phyloP scores from a whole-genome alignment of 306 rosid genomes.

The Abrus precatorius region DNA sequence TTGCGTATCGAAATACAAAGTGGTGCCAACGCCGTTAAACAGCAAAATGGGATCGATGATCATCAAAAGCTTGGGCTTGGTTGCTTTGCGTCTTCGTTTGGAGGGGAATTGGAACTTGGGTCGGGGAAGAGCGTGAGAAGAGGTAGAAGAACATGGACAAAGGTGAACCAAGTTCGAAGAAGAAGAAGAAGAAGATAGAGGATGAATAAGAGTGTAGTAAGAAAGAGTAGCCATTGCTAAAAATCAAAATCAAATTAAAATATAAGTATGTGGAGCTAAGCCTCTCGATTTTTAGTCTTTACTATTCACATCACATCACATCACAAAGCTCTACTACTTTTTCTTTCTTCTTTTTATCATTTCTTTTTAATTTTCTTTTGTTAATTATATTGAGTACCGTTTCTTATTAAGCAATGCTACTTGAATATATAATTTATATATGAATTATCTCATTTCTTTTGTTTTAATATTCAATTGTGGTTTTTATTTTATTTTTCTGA shows the following conservation, averaged over 20 bases:
- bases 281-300: neutral
- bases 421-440: no score
- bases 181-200: constrained; percentile 51
- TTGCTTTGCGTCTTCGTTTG: constrained; percentile 50
- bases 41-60: constrained; percentile 73
- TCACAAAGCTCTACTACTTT: neutral
- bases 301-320: neutral
- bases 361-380: neutral
- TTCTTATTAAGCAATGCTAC: no score
- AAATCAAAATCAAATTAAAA: neutral
- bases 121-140: constrained; percentile 57
- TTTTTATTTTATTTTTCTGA: no score
- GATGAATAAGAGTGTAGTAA: constrained; percentile 56
- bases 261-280: constrained; percentile 42
- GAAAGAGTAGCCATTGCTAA: constrained; percentile 77
- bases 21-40: constrained; percentile 54
- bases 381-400: neutral
- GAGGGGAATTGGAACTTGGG: constrained; percentile 53
- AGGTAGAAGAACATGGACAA: constrained; percentile 48
- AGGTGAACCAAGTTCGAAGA: constrained; percentile 38
- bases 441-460: no score
- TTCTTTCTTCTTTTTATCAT: neutral
- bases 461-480: no score
- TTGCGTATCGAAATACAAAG: constrained; percentile 78
- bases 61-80: constrained; percentile 52